phyloP scores from a whole-genome alignment of 2,329 filamentous ascomycete genomes.

The Calonectria ilicicola region DNA sequence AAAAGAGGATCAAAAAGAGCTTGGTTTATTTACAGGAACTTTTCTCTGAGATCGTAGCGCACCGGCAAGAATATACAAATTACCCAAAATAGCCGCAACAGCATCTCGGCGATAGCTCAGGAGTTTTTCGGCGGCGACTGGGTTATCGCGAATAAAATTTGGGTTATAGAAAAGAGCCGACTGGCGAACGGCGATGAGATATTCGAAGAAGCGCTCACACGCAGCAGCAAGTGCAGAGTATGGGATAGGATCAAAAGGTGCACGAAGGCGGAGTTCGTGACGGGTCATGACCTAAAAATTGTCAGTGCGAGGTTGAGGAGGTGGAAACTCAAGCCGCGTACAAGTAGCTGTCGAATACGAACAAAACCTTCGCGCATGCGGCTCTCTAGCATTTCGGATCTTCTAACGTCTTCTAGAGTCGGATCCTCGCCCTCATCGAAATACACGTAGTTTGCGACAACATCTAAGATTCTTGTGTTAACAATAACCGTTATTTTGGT shows the following conservation, averaged over 20 bases:
- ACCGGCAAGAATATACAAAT: slow-evolving; percentile 68
- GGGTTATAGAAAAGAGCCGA: slow-evolving; percentile 69
- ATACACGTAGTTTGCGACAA: slow-evolving; percentile 69
- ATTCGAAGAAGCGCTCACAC: slow-evolving; percentile 70
- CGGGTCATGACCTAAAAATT: slow-evolving; percentile 60
- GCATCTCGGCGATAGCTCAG: slow-evolving; percentile 66
- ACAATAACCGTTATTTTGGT: background rate
- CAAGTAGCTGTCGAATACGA: slow-evolving; percentile 66
- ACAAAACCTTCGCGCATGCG: slow-evolving; percentile 71
- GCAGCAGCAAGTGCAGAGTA: slow-evolving; percentile 67
- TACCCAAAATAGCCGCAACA: slow-evolving; percentile 68
- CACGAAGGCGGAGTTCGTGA: slow-evolving; percentile 70
- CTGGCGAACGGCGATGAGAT: slow-evolving; percentile 68
- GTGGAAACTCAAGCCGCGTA: slow-evolving; percentile 34
- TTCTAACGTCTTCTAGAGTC: slow-evolving; percentile 60
- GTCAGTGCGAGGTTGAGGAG: background rate
- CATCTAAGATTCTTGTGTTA: slow-evolving; percentile 45
- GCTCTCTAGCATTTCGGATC: slow-evolving; percentile 69
- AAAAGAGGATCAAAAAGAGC: background rate
- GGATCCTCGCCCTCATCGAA: slow-evolving; percentile 67
- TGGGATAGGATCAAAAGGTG: slow-evolving; percentile 66
- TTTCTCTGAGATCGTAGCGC: slow-evolving; percentile 62
- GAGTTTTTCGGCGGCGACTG: slow-evolving; percentile 61
- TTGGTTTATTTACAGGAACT: slow-evolving; percentile 56
- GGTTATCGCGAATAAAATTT: slow-evolving; percentile 62